Evolutionary conservation across 176 grass and related monocot genomes (phyloP), one percentile per base, ranked within the genome.

Genomic region (Oropetium thomaeum): DNA sequence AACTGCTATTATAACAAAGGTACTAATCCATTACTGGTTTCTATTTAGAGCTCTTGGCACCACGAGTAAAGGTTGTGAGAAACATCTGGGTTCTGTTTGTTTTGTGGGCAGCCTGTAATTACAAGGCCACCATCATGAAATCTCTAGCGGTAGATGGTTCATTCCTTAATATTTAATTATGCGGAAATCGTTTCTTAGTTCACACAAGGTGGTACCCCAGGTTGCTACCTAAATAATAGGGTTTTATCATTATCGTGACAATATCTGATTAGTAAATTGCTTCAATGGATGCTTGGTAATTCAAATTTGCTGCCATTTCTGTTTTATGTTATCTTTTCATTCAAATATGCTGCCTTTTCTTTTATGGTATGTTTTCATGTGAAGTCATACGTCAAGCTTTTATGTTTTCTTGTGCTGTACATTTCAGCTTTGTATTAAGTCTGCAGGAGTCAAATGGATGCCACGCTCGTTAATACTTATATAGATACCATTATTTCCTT

Each of bases 1-100:
- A 39, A 70, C 31, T 42, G 22, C 47, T 58, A 67, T 73, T 59
- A 71, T 82, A 25, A n/a, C n/a, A n/a, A n/a, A n/a, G 78, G 67
- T 58, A 19, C 33, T 77, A 1, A 3, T 5, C 23, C 23, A 9
- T 72, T 49, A 73, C 58, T 77, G 40, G 38, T 65, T 70, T 22
- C 5, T 63, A 77, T 71, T 25, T 86, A 31, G 4, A 70, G 37
- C 25, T 64, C 28, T 65, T 5, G 45, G 8, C 45, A 57, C 30
- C 10, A 29, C 20, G 37, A 71, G 20, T 4, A 57, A 63, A n/a
- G 47, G 25, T 55, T 77, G 32, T 41, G 39, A 72, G 43, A 41
- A 62, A 16, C 48, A 77, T 68, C 30, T 8, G 4, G 55, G 6
- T 72, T 65, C 20, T 49, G 53, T 71, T 22, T 71, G 5, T 38